Conservation (phyloP, 1,284 basidiomycete species). For the Rugosomyces carneus region DNA sequence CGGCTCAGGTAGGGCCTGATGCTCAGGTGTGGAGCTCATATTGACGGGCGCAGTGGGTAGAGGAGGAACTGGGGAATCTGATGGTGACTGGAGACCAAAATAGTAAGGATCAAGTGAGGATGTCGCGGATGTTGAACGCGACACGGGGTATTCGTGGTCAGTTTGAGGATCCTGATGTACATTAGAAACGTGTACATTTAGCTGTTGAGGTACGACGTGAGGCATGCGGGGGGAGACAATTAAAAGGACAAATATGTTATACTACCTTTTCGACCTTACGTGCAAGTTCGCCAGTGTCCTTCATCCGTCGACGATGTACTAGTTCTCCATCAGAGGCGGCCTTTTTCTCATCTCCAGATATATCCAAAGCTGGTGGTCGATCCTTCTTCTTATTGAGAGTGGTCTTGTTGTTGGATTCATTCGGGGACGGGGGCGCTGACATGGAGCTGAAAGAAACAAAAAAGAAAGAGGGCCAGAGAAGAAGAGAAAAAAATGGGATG, state of each 20-base stretch:
- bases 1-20: slow-evolving; percentile 39
- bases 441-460: slow-evolving; percentile 23
- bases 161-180: slow-evolving; percentile 24
- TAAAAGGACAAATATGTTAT: not conserved
- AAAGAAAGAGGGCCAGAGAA: slow-evolving; percentile 13
- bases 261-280: too few species aligned
- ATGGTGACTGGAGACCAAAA: slow-evolving; percentile 62
- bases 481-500: slow-evolving; percentile 9
- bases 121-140: slow-evolving; percentile 56
- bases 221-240: slow-evolving; percentile 4
- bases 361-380: slow-evolving; percentile 34
- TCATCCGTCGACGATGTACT: slow-evolving; percentile 24
- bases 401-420: slow-evolving; percentile 17
- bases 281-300: slow-evolving; percentile 18
- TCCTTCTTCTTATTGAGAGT: slow-evolving; percentile 28
- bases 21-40: slow-evolving; percentile 36
- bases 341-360: slow-evolving; percentile 27
- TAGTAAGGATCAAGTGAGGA: slow-evolving; percentile 83
- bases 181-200: slow-evolving; percentile 33
- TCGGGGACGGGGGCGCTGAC: slow-evolving; percentile 33
- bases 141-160: slow-evolving; percentile 31
- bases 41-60: slow-evolving; percentile 32
- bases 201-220: slow-evolving; percentile 23
- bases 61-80: slow-evolving; percentile 53
- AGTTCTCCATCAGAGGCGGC: slow-evolving; percentile 26